These are phyloP conservation scores for Marasmius tenuissimus DNA, from an alignment of 1,284 basidiomycete genomes.

Conservation along the genomic window DNA sequence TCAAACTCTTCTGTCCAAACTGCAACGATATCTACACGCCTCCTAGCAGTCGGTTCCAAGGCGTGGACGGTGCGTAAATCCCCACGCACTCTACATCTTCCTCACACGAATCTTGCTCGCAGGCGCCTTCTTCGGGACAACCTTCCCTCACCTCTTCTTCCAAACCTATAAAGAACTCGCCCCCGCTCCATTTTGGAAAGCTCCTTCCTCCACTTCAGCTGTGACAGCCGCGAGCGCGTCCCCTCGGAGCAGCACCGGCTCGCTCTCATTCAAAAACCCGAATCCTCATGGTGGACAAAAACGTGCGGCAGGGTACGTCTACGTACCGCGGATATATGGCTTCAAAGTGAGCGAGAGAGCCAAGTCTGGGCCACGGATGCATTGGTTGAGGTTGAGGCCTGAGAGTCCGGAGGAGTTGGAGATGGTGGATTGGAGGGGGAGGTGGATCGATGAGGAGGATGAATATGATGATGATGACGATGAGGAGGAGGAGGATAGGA, in stretches of 20 bases:
- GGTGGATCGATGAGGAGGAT: conserved; percentile 75
- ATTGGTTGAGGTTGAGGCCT: conserved; percentile 89
- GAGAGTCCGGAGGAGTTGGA: conserved; percentile 80
- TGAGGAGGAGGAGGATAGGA: conserved; percentile 65
- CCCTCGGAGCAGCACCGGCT: conserved; percentile 46
- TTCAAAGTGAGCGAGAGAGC: conserved; percentile 84
- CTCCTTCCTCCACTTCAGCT: conserved; percentile 41
- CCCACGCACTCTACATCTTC: not conserved
- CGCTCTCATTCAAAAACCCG: conserved; percentile 68
- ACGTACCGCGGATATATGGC: conserved; percentile 92
- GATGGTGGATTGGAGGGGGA: conserved; percentile 82
- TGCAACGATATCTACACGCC: conserved; percentile 98
- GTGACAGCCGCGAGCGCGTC: conserved; percentile 49
- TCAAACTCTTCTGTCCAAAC: conserved; percentile 98
- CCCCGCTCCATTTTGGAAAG: conserved; percentile 84
- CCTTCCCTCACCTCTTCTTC: conserved; percentile 97
- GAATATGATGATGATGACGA: conserved; percentile 59
- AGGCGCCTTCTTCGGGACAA: conserved; percentile 99
- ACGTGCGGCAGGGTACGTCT: conserved; percentile 82
- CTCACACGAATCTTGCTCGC: conserved; percentile 19
- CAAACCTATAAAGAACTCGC: conserved; percentile 93
- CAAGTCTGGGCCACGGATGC: conserved; percentile 94
- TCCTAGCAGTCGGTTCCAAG: conserved; percentile 93
- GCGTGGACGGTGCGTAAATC: conserved; percentile 81
- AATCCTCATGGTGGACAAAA: conserved; percentile 89